phyloP scores from a whole-genome alignment of 768 basidiomycete genomes.

The Gloeophyllum trabeum region DNA sequence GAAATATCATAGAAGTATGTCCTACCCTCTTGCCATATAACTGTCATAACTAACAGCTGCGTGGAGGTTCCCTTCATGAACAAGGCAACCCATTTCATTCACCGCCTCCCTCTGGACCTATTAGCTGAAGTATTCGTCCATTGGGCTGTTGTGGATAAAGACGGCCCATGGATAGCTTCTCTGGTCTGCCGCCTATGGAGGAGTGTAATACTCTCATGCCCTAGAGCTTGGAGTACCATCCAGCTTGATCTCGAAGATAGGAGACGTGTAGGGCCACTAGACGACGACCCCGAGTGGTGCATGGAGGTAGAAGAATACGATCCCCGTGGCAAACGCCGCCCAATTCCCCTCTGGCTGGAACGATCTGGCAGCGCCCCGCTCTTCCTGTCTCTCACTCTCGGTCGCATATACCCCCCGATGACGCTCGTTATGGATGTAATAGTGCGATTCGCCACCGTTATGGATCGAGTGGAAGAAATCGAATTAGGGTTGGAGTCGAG shows the following conservation, averaged over 20 bases:
- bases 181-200: constrained; percentile 7
- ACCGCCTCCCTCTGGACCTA: constrained; percentile 5
- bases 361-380: too few relatives aligned
- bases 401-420: too few relatives aligned
- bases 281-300: constrained; percentile 3
- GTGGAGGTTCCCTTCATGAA: too few relatives aligned
- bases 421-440: too few relatives aligned
- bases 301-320: constrained; percentile 6
- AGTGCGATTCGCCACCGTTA: too few relatives aligned
- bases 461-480: too few relatives aligned
- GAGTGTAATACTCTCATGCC: constrained; percentile 3
- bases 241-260: neutral
- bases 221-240: constrained; percentile 6
- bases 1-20: too few relatives aligned
- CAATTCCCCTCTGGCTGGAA: constrained; percentile 5
- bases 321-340: constrained; percentile 6
- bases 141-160: constrained; percentile 7
- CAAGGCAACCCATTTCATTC: too few relatives aligned
- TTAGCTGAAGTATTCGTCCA: constrained; percentile 3
- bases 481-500: too few relatives aligned
- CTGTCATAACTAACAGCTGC: too few relatives aligned
- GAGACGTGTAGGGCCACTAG: neutral
- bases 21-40: too few relatives aligned
- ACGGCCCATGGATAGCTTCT: constrained; percentile 9
- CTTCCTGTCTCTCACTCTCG: too few relatives aligned